Base-by-base conservation (phyloP, 352 stramenopile species). In the Phytopythium vexans region DNA sequence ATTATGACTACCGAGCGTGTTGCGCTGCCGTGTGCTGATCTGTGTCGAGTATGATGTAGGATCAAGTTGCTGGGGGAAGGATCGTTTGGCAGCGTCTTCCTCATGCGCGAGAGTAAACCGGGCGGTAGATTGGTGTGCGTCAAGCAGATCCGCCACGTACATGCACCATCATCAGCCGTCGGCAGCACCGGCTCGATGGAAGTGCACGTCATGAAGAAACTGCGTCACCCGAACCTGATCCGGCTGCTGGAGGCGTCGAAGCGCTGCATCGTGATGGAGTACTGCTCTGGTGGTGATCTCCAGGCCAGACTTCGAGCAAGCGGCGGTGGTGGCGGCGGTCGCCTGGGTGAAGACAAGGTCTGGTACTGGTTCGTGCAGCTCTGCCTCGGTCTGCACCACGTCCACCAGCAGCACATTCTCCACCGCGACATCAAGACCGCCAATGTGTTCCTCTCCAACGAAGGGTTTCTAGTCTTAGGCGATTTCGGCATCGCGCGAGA, bases 291-390 rank as follows among this genome's bases (percentile, higher is more conserved):
- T 8, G 70, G 74, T 32, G 76, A 89, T 44, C 42, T 88, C n/a
- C 58, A 58, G 11, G 56, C 56, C 3, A 77, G 80, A 47, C 39
- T 89, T 6, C 52, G 41, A 10, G 39, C 12, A 37, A 42, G 37
- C 3, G 14, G 37, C 16, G 45, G 34, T 6, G 32, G 37, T 14
- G 45, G 34, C 6, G 32, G 50, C 9, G n/a, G 16, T 6, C 34
- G 38, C 4, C 47, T 60, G 5, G 8, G 14, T 35, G 89, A 97
- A 69, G 67, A 88, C 47, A 79, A 85, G 48, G 76, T 97, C 32
- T 83, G 94, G 64, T 84, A 92, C 43, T 97, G 86, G 83, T 92
- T 97, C 48, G 67, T 97, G 35, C 92, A 98, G 70, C 76, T 98
- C 21, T 74, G 70, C 1, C 64, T 98, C 0, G 92, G 82, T 0